Evolutionary conservation across 1,284 basidiomycete species (phyloP).

Genomic region (Cronartium quercuum): DNA sequence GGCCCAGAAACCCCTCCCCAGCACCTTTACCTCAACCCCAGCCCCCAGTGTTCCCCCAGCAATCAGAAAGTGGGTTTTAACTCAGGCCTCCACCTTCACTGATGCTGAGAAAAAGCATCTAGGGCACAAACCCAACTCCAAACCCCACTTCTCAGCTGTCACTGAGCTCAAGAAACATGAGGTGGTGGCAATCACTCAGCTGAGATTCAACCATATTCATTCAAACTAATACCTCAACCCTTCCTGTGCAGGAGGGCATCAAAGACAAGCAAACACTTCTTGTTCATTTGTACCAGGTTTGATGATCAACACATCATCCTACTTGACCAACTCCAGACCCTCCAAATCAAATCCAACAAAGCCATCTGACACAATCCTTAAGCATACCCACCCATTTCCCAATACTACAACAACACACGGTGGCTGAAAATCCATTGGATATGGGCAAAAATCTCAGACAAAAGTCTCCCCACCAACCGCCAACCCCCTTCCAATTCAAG

Average conservation of each 20-base stretch:
- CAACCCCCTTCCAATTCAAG: too few species aligned
- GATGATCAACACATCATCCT: too few species aligned
- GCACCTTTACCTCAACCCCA: neutral
- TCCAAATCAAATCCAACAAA: neutral
- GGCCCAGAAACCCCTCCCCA: neutral
- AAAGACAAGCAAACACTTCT: too few species aligned
- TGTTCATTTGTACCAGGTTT: too few species aligned
- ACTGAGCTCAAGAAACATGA: neutral
- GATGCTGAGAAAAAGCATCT: neutral
- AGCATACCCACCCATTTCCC: neutral
- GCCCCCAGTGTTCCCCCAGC: neutral
- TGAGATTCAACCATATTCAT: neutral
- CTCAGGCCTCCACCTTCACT: neutral
- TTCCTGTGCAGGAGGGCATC: neutral
- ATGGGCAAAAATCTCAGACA: neutral
- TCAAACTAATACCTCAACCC: neutral
- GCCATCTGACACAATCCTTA: neutral
- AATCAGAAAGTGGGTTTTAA: neutral
- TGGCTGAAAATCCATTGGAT: neutral
- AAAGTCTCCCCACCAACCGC: neutral
- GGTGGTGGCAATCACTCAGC: neutral
- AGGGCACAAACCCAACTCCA: neutral
- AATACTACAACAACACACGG: neutral
- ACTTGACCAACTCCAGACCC: neutral
- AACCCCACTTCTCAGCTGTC: neutral